These are phyloP conservation scores for Durotheca rogersii DNA, from an alignment of 495 filamentous ascomycete genomes.

Conservation along the genomic window DNA sequence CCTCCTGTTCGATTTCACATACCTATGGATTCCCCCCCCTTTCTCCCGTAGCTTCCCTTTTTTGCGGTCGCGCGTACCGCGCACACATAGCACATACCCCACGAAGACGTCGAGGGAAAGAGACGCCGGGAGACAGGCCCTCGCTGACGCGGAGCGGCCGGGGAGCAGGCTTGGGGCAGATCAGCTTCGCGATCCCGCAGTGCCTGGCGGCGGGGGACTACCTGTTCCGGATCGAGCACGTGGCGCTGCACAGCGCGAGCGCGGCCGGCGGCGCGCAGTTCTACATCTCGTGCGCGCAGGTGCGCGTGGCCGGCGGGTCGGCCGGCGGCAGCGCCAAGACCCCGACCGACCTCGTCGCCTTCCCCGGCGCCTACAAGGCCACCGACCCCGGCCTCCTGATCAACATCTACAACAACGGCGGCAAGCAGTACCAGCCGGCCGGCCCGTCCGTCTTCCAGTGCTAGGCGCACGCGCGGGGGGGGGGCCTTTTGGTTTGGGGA, in stretches of 20 bases:
- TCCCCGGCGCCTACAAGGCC: slow-evolving; percentile 46
- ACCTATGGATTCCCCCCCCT: neutral
- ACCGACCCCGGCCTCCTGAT: slow-evolving; percentile 49
- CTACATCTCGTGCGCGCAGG: slow-evolving; percentile 54
- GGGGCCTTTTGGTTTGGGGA: neutral
- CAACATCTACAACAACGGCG: slow-evolving; percentile 50
- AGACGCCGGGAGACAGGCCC: no score
- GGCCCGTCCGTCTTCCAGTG: slow-evolving; percentile 31
- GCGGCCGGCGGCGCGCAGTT: slow-evolving; percentile 53
- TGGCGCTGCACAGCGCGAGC: slow-evolving; percentile 52
- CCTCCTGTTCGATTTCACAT: neutral
- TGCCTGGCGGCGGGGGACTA: slow-evolving; percentile 57
- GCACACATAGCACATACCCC: no score
- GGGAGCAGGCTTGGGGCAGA: slow-evolving; percentile 34
- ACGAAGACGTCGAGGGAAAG: no score
- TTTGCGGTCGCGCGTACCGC: no score
- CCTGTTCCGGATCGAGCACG: slow-evolving; percentile 60
- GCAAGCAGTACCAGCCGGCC: slow-evolving; percentile 33
- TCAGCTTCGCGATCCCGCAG: slow-evolving; percentile 51
- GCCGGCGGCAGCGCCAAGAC: slow-evolving; percentile 40
- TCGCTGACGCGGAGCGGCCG: no score
- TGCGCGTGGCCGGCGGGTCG: slow-evolving; percentile 44
- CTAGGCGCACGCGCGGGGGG: slow-evolving; percentile 9
- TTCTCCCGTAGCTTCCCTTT: no score
- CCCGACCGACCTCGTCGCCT: slow-evolving; percentile 41